Percentiles rank a stretch among this genome's conserved stretches.
These are phyloP conservation scores for Saccharomycopsis fodiens DNA, from an alignment of 805 yeast genomes.

Conservation along the genomic window DNA sequence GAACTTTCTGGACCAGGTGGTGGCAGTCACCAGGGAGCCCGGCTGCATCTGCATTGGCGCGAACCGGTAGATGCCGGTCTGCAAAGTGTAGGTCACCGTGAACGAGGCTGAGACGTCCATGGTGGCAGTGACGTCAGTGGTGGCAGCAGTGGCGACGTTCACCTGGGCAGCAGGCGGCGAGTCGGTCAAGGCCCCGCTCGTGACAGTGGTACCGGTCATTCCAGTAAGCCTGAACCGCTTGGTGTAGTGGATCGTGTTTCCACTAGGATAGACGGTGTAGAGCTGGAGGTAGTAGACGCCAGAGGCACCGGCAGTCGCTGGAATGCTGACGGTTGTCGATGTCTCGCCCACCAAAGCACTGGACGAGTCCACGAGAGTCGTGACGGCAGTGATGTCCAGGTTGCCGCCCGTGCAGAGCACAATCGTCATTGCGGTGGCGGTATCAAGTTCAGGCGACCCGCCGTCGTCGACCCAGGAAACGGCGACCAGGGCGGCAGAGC, in stretches of 20 bases:
- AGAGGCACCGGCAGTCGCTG: slow-evolving; percentile 39
- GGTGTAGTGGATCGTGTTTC: slow-evolving; percentile 58
- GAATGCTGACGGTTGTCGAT: slow-evolving; percentile 35
- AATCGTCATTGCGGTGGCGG: slow-evolving; percentile 41
- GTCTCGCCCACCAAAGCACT: slow-evolving; percentile 28
- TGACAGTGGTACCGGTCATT: slow-evolving; percentile 59
- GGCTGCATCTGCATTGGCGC: slow-evolving; percentile 97
- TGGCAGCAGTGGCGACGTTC: slow-evolving; percentile 26
- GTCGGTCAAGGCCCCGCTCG: slow-evolving; percentile 39
- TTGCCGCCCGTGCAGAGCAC: slow-evolving; percentile 65
- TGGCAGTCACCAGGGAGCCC: slow-evolving; percentile 55
- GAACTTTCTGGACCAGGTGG: slow-evolving; percentile 56
- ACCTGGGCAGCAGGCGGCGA: slow-evolving; percentile 37
- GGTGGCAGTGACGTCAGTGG: slow-evolving; percentile 35
- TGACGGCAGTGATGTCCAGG: slow-evolving; percentile 35
- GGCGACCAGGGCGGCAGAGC: slow-evolving; percentile 26
- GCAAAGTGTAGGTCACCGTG: slow-evolving; percentile 63
- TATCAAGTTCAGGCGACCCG: slow-evolving; percentile 35
- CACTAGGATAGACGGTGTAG: slow-evolving; percentile 36
- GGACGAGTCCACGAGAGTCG: slow-evolving; percentile 27
- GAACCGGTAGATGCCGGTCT: slow-evolving; percentile 69
- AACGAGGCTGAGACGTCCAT: slow-evolving; percentile 46
- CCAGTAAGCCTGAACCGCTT: slow-evolving; percentile 57
- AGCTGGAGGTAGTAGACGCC: slow-evolving; percentile 76
- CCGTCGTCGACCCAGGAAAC: slow-evolving; percentile 54